A percentile compares a stretch with the other conserved stretches of the same genome.
phyloP scores from a whole-genome alignment of 169 alveolate species.

The Perkinsus olseni region DNA sequence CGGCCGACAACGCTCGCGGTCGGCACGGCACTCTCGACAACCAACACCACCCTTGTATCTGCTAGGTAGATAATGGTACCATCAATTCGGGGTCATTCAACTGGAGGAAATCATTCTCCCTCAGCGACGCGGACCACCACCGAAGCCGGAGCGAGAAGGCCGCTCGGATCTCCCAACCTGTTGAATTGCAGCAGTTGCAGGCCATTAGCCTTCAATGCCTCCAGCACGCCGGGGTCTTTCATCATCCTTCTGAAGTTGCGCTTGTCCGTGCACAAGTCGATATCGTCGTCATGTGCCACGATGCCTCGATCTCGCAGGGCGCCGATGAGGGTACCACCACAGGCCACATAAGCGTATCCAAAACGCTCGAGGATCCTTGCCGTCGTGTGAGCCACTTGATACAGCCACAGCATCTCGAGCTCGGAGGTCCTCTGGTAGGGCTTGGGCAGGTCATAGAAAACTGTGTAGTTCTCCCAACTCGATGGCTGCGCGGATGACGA shows the following conservation, averaged over 20 bases:
- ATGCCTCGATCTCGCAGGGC: background rate
- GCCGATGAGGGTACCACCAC: background rate
- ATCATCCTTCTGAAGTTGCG: background rate
- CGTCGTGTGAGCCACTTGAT: background rate
- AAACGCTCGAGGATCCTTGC: background rate
- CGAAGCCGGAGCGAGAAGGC: no score
- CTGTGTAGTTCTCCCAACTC: no score
- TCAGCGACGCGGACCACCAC: no score
- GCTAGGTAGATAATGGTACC: no score
- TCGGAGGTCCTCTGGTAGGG: background rate
- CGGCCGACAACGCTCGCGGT: no score
- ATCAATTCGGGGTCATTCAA: no score
- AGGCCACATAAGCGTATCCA: background rate
- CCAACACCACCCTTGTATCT: no score
- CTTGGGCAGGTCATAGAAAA: no score
- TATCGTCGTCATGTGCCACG: background rate
- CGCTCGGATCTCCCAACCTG: background rate
- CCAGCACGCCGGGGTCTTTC: background rate
- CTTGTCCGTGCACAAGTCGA: background rate
- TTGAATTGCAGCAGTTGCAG: background rate
- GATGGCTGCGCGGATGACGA: no score
- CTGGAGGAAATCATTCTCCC: no score
- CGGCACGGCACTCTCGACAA: no score
- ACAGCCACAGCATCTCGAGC: background rate
- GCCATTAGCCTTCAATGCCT: background rate